phyloP scores from a whole-genome alignment of 805 yeast genomes.

The Candida multigemmis region DNA sequence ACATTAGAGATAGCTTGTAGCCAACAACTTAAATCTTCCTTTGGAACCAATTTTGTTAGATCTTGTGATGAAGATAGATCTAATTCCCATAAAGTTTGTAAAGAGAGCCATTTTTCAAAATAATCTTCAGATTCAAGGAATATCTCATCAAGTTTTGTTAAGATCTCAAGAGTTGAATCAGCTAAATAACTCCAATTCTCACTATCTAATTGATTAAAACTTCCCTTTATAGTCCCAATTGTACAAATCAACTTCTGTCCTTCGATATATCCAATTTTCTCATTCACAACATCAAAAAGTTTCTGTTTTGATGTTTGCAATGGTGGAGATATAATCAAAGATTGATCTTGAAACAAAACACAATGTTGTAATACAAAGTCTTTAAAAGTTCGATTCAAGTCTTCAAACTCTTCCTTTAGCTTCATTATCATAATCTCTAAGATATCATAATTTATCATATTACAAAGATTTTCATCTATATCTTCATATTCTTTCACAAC shows the following conservation, averaged over 20 bases:
- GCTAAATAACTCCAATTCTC: too few relatives aligned
- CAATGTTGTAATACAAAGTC: conserved; percentile 24
- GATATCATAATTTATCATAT: too few relatives aligned
- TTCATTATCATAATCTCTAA: neutral
- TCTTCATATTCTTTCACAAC: too few relatives aligned
- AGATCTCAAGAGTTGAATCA: too few relatives aligned
- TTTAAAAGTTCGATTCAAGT: too few relatives aligned
- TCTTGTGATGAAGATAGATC: conserved; percentile 34
- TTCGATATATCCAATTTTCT: conserved; percentile 9
- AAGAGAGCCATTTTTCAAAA: conserved; percentile 40
- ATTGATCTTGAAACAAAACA: conserved; percentile 26
- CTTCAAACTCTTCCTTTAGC: conserved; percentile 1
- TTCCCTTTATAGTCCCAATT: too few relatives aligned
- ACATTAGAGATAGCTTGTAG: conserved; percentile 34
- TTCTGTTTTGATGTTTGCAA: conserved; percentile 24
- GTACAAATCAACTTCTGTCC: conserved; percentile 7
- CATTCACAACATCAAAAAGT: conserved; percentile 13
- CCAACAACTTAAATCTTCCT: conserved; percentile 33
- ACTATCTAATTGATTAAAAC: too few relatives aligned
- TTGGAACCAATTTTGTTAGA: conserved; percentile 13
- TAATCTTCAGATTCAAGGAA: conserved; percentile 23
- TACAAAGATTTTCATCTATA: conserved; percentile 8
- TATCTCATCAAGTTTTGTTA: conserved; percentile 22
- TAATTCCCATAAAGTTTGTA: conserved; percentile 53
- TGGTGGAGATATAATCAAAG: conserved; percentile 30